Conservation (phyloP, 148 eudicot species). For the Pharnaceum exiguum region DNA sequence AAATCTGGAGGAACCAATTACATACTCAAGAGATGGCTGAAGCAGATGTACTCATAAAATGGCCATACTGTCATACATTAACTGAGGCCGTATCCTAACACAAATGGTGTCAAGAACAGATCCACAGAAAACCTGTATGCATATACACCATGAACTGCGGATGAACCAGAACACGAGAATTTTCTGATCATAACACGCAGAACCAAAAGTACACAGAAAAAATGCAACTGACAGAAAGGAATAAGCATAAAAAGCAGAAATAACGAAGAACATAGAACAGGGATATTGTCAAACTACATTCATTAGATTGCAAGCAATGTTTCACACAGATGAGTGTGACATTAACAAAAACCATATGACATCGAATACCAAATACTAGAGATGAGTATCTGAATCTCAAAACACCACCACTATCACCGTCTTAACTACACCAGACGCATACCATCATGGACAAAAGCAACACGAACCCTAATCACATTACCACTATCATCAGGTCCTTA, state of each 20-base stretch:
- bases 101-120: no score
- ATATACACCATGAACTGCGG: no score
- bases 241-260: background rate
- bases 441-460: constrained; percentile 5
- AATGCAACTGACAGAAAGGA: background rate
- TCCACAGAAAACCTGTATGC: no score
- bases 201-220: no score
- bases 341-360: constrained; percentile 9
- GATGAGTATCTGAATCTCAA: constrained; percentile 8
- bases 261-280: background rate
- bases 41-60: no score
- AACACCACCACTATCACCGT: constrained; percentile 10
- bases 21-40: no score
- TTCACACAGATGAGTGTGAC: constrained; percentile 34
- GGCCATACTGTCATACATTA: no score
- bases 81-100: no score
- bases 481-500: constrained; percentile 6
- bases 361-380: background rate
- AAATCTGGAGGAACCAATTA: no score
- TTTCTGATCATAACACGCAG: no score
- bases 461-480: constrained; percentile 12
- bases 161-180: no score
- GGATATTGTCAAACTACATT: constrained; percentile 14
- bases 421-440: constrained; percentile 18
- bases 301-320: constrained; percentile 23